Conservation (phyloP, 257 asterid species). For the Galeopsis tetrahit region DNA sequence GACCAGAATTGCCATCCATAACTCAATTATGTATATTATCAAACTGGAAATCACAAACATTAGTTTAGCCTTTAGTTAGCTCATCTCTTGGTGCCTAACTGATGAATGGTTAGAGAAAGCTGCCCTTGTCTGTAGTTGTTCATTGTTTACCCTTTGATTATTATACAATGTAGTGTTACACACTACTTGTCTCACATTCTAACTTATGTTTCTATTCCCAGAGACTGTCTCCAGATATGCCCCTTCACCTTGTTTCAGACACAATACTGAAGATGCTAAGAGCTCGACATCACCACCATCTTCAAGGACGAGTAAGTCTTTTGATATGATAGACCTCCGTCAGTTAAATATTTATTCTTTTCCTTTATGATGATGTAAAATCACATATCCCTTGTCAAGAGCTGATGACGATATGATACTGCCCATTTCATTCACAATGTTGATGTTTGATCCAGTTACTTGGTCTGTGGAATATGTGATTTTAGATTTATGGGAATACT, state of each 20-base stretch:
- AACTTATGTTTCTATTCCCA: constrained; percentile 45
- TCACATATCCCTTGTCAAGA: constrained; percentile 7
- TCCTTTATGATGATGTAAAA: constrained; percentile 13
- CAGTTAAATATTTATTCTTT: constrained; percentile 22
- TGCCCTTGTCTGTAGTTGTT: constrained; percentile 9
- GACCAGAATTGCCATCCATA: background rate
- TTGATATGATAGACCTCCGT: constrained; percentile 16
- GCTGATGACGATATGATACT: constrained; percentile 17
- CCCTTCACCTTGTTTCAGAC: constrained; percentile 89
- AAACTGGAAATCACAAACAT: background rate
- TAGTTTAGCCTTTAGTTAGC: background rate
- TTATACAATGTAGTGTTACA: background rate
- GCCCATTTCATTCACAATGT: background rate
- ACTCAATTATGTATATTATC: constrained; percentile 2
- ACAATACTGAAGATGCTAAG: constrained; percentile 80
- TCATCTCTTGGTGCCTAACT: constrained; percentile 2
- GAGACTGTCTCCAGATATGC: constrained; percentile 86
- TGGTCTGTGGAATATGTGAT: constrained; percentile 32
- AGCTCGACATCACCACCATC: constrained; percentile 91
- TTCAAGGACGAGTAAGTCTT: constrained; percentile 79
- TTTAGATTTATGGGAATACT: constrained; percentile 2
- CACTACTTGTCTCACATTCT: background rate
- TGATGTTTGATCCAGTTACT: constrained; percentile 15
- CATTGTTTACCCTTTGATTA: background rate
- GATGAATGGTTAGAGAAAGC: constrained; percentile 19